These are phyloP conservation scores for Akanthomyces lecanii DNA, from an alignment of 2,329 filamentous ascomycete species.

Conservation along the genomic window DNA sequence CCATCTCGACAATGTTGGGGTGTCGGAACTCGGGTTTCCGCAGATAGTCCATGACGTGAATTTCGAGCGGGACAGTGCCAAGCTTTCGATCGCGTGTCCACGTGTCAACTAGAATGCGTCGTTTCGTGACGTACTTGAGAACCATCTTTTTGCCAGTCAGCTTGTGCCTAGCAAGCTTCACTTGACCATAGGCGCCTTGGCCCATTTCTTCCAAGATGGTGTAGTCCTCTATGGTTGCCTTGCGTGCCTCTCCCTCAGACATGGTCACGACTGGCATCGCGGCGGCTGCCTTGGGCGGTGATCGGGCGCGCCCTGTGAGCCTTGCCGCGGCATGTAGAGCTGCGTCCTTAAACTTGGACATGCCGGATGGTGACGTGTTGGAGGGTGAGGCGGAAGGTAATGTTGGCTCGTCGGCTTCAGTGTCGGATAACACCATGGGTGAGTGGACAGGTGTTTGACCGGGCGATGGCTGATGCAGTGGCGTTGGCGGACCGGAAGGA, in stretches of 20 bases:
- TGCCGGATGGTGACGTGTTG: slow-evolving; percentile 45
- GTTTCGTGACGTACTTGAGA: slow-evolving; percentile 96
- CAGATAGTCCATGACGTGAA: slow-evolving; percentile 93
- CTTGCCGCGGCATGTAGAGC: slow-evolving; percentile 53
- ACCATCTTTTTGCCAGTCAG: slow-evolving; percentile 79
- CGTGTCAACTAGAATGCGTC: slow-evolving; percentile 92
- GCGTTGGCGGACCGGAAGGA: slow-evolving; percentile 61
- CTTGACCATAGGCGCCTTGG: slow-evolving; percentile 94
- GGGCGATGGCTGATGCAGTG: slow-evolving; percentile 73
- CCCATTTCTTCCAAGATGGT: slow-evolving; percentile 96
- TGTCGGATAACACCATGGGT: slow-evolving; percentile 53
- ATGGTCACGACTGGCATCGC: slow-evolving; percentile 29
- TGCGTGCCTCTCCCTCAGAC: slow-evolving; percentile 43
- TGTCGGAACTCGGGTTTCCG: slow-evolving; percentile 66
- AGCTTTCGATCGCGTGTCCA: slow-evolving; percentile 93
- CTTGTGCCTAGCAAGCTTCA: slow-evolving; percentile 89
- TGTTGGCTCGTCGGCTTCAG: slow-evolving; percentile 42
- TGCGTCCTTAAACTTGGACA: slow-evolving; percentile 54
- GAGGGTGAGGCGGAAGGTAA: slow-evolving; percentile 40
- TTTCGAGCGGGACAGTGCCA: slow-evolving; percentile 92
- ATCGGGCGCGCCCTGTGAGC: slow-evolving; percentile 40
- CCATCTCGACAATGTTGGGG: slow-evolving; percentile 69
- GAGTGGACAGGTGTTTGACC: slow-evolving; percentile 61
- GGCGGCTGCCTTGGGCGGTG: slow-evolving; percentile 25
- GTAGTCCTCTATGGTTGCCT: slow-evolving; percentile 88